phyloP scores from a whole-genome alignment of 768 basidiomycete species.

The Agrocybe chaxingu region DNA sequence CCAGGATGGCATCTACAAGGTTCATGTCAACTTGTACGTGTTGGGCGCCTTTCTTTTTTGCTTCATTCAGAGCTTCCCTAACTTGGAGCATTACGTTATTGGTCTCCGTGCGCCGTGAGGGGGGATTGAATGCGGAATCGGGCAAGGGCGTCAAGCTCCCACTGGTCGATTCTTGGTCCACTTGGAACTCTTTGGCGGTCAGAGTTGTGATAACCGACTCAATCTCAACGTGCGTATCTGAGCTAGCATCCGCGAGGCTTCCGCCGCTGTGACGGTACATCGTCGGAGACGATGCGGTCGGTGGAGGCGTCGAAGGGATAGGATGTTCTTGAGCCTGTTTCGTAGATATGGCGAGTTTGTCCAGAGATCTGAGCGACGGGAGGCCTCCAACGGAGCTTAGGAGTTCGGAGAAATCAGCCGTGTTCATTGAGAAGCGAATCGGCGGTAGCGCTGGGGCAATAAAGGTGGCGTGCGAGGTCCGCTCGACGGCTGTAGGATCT shows the following conservation, averaged over 20 bases:
- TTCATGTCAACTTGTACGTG: constrained; percentile 71
- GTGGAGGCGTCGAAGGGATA: constrained; percentile 30
- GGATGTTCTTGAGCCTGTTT: constrained; percentile 22
- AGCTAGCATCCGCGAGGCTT: background rate
- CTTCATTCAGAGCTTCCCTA: constrained; percentile 59
- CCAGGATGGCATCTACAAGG: constrained; percentile 69
- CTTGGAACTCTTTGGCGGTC: too few relatives aligned
- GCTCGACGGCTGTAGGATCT: constrained; percentile 65
- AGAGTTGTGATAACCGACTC: too few relatives aligned
- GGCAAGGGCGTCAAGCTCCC: constrained; percentile 16
- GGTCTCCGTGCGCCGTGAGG: constrained; percentile 31
- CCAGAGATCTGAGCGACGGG: constrained; percentile 43
- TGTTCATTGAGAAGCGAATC: constrained; percentile 86
- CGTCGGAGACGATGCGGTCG: constrained; percentile 25
- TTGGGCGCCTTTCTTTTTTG: constrained; percentile 54
- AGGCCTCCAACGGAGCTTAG: constrained; percentile 56
- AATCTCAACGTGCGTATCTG: background rate
- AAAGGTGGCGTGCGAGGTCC: constrained; percentile 68
- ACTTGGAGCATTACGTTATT: constrained; percentile 49
- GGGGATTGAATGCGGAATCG: constrained; percentile 22
- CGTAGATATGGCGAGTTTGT: constrained; percentile 42
- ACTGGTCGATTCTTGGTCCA: too few relatives aligned
- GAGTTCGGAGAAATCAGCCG: constrained; percentile 77
- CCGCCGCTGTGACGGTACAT: background rate
- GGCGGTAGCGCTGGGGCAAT: constrained; percentile 87